Base-by-base conservation (phyloP, 345 rosid species). In the Citrus medica region DNA sequence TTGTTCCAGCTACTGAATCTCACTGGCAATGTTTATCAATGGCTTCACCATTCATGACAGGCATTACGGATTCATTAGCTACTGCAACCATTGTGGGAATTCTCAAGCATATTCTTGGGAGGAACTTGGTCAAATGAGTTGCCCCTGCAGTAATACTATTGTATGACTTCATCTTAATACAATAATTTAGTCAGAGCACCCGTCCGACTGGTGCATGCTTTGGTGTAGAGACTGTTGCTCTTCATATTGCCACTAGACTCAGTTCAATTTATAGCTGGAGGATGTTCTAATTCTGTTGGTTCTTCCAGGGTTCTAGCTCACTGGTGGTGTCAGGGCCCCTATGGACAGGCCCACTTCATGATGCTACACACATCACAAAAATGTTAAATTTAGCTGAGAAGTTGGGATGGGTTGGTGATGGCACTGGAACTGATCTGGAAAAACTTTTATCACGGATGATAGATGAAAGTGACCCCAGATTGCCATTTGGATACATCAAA, bases 261-360 rank as follows among this genome's bases (percentile, higher is more conserved):
- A 12, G 40, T 32, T 30, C 42, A 35, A 14, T 32, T 65, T 32
- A 59, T 14, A 22, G 67, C 48, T 56, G 32, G 9, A 35, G 24
- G 30, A 63, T 73, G 48, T 9, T 72, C 48, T 72, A 61, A 66
- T 74, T 62, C 9, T 46, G 64, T 30, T 8, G 35, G 21, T 32
- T 60, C 65, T 42, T 30, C 38, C 83, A 88, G 92, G 86, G 73
- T 75, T 76, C 88, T 69, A 60, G 89, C 60, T 86, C 92, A 6
- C 79, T 85, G 14, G 85, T 83, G 27, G 90, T 92, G 16, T 89
- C 97, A 0, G 98, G 93, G 66, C 96, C 99, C 55, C 60, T 95
- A 64, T 93, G 97, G 98, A 88, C 87, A 42, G 99, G 97, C 72
- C 92, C 97, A 55, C 96, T 95, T 80, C 99, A 93, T 67, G 80